Base-by-base conservation (phyloP, 805 yeast genomes). In the Yarrowia sp. region DNA sequence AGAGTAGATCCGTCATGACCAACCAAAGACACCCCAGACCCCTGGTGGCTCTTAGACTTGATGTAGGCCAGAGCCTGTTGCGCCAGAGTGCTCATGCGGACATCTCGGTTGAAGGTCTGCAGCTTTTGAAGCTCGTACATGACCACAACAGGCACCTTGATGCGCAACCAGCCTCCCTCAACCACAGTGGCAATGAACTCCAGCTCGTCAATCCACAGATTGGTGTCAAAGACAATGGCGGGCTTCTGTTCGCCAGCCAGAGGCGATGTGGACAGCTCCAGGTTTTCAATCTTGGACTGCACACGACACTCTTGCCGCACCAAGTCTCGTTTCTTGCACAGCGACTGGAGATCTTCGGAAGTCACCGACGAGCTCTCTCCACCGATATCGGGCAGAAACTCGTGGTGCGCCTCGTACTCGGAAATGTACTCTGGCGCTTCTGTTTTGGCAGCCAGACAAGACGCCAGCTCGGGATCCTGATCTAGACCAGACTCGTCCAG, bases 61-160 rank as follows among this genome's bases (percentile, higher is more conserved):
- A 54, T 54, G 17, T 38, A 54, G n/a, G 33, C 14, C 3, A 54
- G 46, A 14, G 61, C 61, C 22, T 24, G 33, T n/a, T 54, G 46
- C 2, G 61, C 61, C 24, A n/a, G 46, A n/a, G 33, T 38, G 26
- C 61, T 54, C 26, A 10, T 36, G 14, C 35, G 46, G 24, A 54
- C 61, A 19, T 54, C 61, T 12, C 63, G 49, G 63, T 58, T 41
- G 32, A 41, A 58, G 4, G 63, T 58, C 63, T 41, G 49, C 22
- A 58, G 63, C 40, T 41, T 43, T 16, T 41, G 38, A 22, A 58
- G n/a, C 41, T 58, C 63, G 32, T 58, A 33, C 40, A 41, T 41
- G 32, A 58, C 63, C 24, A 41, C 21, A 19, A 58, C 32, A 10
- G 63, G 63, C 46, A 54, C 44, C 35, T 54, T 54, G 46, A 54